Evolutionary conservation across 306 rosid genomes (phyloP).

Genomic region (Sicyos baderoa): DNA sequence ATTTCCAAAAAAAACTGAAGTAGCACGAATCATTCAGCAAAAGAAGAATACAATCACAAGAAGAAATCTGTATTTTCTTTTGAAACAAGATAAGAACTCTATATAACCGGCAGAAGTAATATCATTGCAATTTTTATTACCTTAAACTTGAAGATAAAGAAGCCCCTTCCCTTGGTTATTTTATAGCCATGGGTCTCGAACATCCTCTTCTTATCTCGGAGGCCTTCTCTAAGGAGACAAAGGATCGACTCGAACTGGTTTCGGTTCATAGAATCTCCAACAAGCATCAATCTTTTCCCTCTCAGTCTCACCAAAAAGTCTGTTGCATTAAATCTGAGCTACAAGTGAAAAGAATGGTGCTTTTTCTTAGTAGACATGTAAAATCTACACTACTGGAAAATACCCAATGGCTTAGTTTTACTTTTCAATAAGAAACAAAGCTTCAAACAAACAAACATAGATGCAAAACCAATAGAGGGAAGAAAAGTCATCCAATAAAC

Average conservation of each 20-base stretch:
- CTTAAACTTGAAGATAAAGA: slow-evolving; percentile 69
- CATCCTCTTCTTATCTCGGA: slow-evolving; percentile 77
- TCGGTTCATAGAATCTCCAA: slow-evolving; percentile 93
- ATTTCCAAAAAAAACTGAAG: too few species aligned
- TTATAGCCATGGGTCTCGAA: slow-evolving; percentile 67
- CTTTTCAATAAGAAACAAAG: neutral
- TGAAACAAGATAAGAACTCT: neutral
- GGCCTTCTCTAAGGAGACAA: slow-evolving; percentile 72
- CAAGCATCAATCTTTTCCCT: slow-evolving; percentile 74
- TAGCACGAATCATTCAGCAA: neutral
- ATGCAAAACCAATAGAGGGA: neutral
- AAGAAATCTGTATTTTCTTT: neutral
- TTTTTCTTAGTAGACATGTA: slow-evolving; percentile 4
- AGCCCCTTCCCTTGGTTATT: slow-evolving; percentile 89
- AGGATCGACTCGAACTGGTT: slow-evolving; percentile 91
- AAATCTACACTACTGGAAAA: neutral
- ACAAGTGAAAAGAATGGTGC: slow-evolving; percentile 22
- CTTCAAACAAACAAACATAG: neutral
- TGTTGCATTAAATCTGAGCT: slow-evolving; percentile 73
- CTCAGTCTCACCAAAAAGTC: slow-evolving; percentile 72
- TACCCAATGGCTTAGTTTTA: neutral
- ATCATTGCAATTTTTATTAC: slow-evolving; percentile 27
- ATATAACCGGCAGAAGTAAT: neutral
- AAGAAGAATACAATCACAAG: neutral
- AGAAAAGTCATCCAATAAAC: neutral